Base-by-base conservation (phyloP, 1,284 basidiomycete genomes). In the Phylloboletellus chloephorus region DNA sequence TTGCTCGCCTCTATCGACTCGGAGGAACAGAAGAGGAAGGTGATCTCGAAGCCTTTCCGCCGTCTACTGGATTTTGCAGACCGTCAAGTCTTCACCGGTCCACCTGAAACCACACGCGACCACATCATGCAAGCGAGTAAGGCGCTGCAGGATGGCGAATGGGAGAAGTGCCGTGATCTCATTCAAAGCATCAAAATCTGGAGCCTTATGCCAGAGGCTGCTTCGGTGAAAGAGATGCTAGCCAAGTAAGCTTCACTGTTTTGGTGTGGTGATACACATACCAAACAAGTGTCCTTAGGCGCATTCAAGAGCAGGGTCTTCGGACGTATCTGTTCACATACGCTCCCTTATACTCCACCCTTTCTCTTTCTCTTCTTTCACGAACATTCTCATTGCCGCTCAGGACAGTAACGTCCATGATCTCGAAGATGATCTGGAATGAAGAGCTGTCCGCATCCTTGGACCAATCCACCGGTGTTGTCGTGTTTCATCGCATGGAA, bases 101-200 rank as follows among this genome's bases (percentile, higher is more conserved):
- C 96, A 3, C 96, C 96, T 21, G 96, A 99, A 69, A 98, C 91
- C 64, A 98, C 95, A 37, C 74, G 95, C 31, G 96, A 99, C 63
- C 95, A 98, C 65, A 95, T 99, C 64, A 98, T 98, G 90, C 95
- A 98, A 67, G 96, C 96, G 4, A 89, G 88, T 67, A 96, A 94
- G 69, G 94, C 96, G 4, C 68, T 98, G 41, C 93, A 98, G 67
- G 82, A 88, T 49, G 95, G 96, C 35, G 92, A 98, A 57, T 99
- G 96, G 96, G 88, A 95, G 64, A 82, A 85, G 58, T 96, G 92
- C 59, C 79, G 87, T 39, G 91, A 98, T 60, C 73, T 98, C 39
- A 82, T 99, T 48, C 79, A 91, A 57, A 85, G 87, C 54, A 98
- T 98, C 74, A 98, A 97, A 70, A 94, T 98, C 40, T 98, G 96